Evolutionary conservation across 805 yeast genomes (phyloP).

Genomic region (Cyberlindnera nakhonratchasimensis): DNA sequence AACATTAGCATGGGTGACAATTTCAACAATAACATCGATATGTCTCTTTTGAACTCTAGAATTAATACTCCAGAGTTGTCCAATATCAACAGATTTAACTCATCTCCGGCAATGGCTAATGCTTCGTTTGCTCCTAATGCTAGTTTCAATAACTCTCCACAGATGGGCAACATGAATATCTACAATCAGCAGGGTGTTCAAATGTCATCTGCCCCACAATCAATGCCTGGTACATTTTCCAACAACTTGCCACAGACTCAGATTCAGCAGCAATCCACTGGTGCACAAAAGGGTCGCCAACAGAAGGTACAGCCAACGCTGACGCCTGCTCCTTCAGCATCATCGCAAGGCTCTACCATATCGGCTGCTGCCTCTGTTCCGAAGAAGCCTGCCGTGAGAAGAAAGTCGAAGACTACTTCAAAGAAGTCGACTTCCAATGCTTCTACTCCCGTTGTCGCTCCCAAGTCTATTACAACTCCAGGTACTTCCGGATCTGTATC

Average conservation of each 20-base stretch:
- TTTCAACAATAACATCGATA: slow-evolving; percentile 14
- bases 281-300: slow-evolving; percentile 7
- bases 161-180: slow-evolving; percentile 8
- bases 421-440: slow-evolving; percentile 11
- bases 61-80: slow-evolving; percentile 17
- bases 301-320: slow-evolving; percentile 11
- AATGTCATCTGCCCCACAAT: neutral
- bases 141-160: slow-evolving; percentile 17
- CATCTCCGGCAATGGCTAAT: slow-evolving; percentile 18
- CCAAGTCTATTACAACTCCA: slow-evolving; percentile 10
- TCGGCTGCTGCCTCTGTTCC: slow-evolving; percentile 10
- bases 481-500: slow-evolving; percentile 1
- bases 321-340: slow-evolving; percentile 4
- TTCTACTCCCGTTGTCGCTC: slow-evolving; percentile 9
- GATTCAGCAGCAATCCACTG: slow-evolving; percentile 3
- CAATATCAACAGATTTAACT: slow-evolving; percentile 14
- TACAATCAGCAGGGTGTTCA: slow-evolving; percentile 6
- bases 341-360: slow-evolving; percentile 1
- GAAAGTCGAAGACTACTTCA: slow-evolving; percentile 12
- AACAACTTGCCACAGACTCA: slow-evolving; percentile 3
- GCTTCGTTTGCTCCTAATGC: slow-evolving; percentile 9
- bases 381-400: slow-evolving; percentile 19
- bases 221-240: slow-evolving; percentile 7
- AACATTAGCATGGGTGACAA: slow-evolving; percentile 1
- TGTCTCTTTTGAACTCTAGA: slow-evolving; percentile 16